Conservation (phyloP, 768 basidiomycete genomes). For the Pisolithus sp. region DNA sequence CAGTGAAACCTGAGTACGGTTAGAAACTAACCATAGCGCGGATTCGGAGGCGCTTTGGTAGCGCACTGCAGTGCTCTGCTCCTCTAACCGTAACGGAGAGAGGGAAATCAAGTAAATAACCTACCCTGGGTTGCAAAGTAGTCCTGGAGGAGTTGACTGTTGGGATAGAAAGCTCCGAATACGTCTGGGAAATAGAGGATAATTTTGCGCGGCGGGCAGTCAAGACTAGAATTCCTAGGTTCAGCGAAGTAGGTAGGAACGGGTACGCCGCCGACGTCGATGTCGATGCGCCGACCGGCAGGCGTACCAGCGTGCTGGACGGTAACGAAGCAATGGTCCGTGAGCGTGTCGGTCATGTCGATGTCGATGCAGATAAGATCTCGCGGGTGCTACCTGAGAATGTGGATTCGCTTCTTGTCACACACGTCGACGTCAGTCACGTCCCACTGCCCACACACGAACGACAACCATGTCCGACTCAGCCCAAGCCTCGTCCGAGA, state of each 20-base stretch:
- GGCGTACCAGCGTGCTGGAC: slow-evolving; percentile 49
- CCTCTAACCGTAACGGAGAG: not conserved
- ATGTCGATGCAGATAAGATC: slow-evolving; percentile 7
- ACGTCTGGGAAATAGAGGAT: slow-evolving; percentile 56
- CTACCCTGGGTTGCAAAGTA: slow-evolving; percentile 56
- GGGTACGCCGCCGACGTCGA: slow-evolving; percentile 30
- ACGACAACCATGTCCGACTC: slow-evolving; percentile 44
- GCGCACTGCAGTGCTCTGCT: not conserved
- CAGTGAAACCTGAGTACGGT: slow-evolving; percentile 41
- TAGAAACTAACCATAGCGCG: not conserved
- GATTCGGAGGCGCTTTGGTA: not conserved
- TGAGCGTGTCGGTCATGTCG: slow-evolving; percentile 31
- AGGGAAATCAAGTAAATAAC: not conserved
- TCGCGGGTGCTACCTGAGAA: too few species aligned
- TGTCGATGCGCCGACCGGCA: slow-evolving; percentile 32
- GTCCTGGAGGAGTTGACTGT: slow-evolving; percentile 56
- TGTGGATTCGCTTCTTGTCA: not conserved
- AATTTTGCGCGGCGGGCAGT: slow-evolving; percentile 33
- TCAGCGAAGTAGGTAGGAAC: slow-evolving; percentile 52
- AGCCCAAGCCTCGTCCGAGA: slow-evolving; percentile 32
- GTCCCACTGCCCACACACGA: not conserved
- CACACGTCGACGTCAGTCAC: not conserved
- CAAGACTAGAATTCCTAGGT: slow-evolving; percentile 22
- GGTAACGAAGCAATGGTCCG: slow-evolving; percentile 47
- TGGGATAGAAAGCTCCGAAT: slow-evolving; percentile 52